Base-by-base conservation (phyloP, 805 yeast genomes). In the Monosporozyma servazzii region DNA sequence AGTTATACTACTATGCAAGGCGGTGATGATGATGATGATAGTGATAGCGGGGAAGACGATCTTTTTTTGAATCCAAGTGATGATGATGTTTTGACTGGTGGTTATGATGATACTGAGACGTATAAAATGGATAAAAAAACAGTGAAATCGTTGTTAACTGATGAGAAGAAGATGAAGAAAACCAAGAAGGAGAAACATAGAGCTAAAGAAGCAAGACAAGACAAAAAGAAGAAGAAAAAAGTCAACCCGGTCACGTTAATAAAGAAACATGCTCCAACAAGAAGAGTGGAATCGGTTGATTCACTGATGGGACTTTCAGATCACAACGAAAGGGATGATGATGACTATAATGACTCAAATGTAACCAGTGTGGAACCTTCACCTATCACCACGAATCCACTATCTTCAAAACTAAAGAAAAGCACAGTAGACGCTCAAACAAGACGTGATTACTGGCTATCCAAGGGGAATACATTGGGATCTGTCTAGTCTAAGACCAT, bases 391-490 rank as follows among this genome's bases (percentile, higher is more conserved):
- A 43, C 20, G 17, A 37, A 13, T 33, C 6, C 17, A 15, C 37
- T 17, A 13, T 11, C 23, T 36, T 39, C 23, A 45, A 51, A 37
- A 6, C 39, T 61, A 23, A 54, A 55, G 31, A 60, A 52, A 43
- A 40, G 48, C 8, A 58, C 64, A 1, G 69, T 65, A 3, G 66
- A 65, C 49, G 65, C 68, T 1, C 68, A 63, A 47, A 65, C 70
- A 0, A 58, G 60, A 50, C 51, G 70, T 29, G 66, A 65, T 43
- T 66, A 65, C 52, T 66, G 70, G 70, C 53, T 64, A 30, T 63
- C 66, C 29, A 66, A 66, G 53, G 69, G 69, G 15, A 60, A 59
- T 37, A 53, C 58, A n/a, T 53, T 60, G 33, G 47, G 56, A 4
- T 33, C 47, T 5, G 48, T 42, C 6, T 37, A 17, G 8, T 48